A percentile compares a stretch with the other conserved stretches of the same genome.
These are phyloP conservation scores for Citrullus amarus DNA, from an alignment of 306 rosid species.

Conservation along the genomic window DNA sequence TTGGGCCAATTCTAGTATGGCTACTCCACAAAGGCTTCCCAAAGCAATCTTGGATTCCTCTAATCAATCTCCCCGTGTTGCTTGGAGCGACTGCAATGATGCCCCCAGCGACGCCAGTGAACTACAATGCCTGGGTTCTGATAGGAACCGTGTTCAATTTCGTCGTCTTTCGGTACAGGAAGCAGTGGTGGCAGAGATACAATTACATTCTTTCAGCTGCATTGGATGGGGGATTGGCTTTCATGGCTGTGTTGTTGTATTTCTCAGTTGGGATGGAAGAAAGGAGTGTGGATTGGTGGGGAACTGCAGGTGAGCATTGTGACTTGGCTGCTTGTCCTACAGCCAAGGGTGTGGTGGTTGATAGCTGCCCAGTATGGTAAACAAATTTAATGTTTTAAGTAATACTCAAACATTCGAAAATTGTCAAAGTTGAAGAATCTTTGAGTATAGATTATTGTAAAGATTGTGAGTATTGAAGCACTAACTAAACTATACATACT, in stretches of 20 bases:
- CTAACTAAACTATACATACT: neutral
- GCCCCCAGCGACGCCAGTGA: constrained; percentile 4
- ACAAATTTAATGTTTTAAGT: neutral
- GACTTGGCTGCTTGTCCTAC: constrained; percentile 55
- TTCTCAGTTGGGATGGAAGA: constrained; percentile 33
- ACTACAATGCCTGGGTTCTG: constrained; percentile 6
- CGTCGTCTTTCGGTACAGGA: neutral
- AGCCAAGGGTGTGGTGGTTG: constrained; percentile 34
- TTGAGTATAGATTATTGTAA: neutral
- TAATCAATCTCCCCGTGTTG: constrained; percentile 7
- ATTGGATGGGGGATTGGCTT: constrained; percentile 19
- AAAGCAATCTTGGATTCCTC: constrained; percentile 16
- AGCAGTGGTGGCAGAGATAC: constrained; percentile 12
- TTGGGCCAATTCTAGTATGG: constrained; percentile 17
- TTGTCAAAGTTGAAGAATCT: neutral
- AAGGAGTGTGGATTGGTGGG: constrained; percentile 44
- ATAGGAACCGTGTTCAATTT: constrained; percentile 12
- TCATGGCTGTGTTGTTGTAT: constrained; percentile 48
- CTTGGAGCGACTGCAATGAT: constrained; percentile 5
- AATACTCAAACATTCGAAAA: neutral
- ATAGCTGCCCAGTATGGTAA: constrained; percentile 27
- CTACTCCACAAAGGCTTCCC: constrained; percentile 14
- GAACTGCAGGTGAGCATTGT: constrained; percentile 47
- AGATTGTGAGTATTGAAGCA: neutral
- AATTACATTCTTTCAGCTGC: constrained; percentile 13